phyloP scores from a whole-genome alignment of 164 flowering plant genomes.

The Stephania cephalantha region DNA sequence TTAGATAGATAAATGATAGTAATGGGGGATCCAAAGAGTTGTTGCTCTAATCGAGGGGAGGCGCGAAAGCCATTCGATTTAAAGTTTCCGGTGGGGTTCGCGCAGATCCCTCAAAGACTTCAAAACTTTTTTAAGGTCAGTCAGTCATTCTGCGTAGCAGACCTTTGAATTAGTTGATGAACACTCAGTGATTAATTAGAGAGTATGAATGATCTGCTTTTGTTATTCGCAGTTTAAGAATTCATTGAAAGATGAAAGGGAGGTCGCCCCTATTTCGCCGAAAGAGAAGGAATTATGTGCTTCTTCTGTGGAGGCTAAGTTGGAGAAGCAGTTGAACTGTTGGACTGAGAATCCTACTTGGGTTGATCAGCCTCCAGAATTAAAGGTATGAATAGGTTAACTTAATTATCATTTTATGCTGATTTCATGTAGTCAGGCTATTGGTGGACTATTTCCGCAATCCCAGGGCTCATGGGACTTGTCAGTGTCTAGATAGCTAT shows the following conservation, averaged over 20 bases:
- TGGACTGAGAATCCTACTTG: constrained; percentile 90
- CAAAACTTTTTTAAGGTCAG: constrained; percentile 43
- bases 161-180: background rate
- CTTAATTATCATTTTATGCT: too few relatives aligned
- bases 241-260: constrained; percentile 20
- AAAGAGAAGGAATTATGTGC: constrained; percentile 22
- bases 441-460: too few relatives aligned
- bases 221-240: constrained; percentile 42
- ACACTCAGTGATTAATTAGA: background rate
- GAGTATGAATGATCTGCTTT: background rate
- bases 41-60: constrained; percentile 21
- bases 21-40: constrained; percentile 36
- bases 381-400: constrained; percentile 47
- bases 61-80: constrained; percentile 26
- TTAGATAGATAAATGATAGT: constrained; percentile 17
- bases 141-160: background rate
- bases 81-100: constrained; percentile 31
- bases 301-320: constrained; percentile 27
- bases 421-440: too few relatives aligned
- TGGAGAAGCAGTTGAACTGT: constrained; percentile 64
- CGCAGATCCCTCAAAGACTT: constrained; percentile 48
- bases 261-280: constrained; percentile 13
- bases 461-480: too few relatives aligned
- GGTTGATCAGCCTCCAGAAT: constrained; percentile 53
- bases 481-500: too few relatives aligned